Conservation (phyloP, 345 rosid species). For the Linum usitatissimum region DNA sequence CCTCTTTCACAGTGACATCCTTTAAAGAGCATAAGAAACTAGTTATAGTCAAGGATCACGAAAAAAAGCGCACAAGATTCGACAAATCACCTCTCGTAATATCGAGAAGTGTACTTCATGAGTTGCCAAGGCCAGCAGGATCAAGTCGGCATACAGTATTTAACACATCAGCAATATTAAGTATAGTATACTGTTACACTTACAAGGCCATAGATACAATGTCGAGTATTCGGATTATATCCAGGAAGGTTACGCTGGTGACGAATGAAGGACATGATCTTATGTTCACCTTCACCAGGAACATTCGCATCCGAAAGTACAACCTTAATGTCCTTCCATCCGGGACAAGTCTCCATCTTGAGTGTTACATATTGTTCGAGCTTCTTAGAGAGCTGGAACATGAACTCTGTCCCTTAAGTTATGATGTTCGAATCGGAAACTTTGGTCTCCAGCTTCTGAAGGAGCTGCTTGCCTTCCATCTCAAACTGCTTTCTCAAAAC, state of each 20-base stretch:
- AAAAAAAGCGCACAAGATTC: not conserved
- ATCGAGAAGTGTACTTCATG: constrained; percentile 26
- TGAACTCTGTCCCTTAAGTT: constrained; percentile 20
- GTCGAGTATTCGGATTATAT: constrained; percentile 16
- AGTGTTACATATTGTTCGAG: constrained; percentile 12
- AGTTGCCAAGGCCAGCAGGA: constrained; percentile 22
- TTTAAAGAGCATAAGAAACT: not conserved
- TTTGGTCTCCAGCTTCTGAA: constrained; percentile 11
- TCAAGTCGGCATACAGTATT: constrained; percentile 19
- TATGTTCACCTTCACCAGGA: constrained; percentile 32
- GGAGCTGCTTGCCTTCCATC: constrained; percentile 19
- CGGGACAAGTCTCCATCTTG: constrained; percentile 8
- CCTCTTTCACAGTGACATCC: not conserved
- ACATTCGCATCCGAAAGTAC: constrained; percentile 26
- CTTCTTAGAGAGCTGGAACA: constrained; percentile 13
- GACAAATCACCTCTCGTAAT: constrained; percentile 18
- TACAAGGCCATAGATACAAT: constrained; percentile 28
- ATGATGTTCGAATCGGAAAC: constrained; percentile 18
- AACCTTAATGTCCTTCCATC: constrained; percentile 23
- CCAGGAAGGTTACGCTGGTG: constrained; percentile 12
- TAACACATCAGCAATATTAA: not conserved
- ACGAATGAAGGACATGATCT: constrained; percentile 21
- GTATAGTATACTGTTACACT: not conserved
- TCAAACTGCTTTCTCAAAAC: constrained; percentile 15
- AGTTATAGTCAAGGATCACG: not conserved